Percentiles rank a stretch among this genome's conserved stretches.
Conservation (phyloP, 2,329 filamentous ascomycete species). For the Neonectria magnoliae region DNA sequence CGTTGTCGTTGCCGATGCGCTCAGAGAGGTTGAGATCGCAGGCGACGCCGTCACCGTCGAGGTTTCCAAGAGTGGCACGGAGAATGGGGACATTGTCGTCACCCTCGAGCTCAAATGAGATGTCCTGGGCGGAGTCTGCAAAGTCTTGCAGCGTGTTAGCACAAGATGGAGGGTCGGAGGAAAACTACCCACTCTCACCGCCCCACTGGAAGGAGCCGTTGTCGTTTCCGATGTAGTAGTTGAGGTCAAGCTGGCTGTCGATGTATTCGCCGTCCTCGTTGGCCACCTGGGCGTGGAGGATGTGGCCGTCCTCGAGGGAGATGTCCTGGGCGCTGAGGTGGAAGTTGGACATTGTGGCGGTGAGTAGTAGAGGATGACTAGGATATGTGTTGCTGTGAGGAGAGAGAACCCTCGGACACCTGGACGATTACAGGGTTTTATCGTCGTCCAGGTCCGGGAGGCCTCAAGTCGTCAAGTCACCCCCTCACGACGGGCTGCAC, state of each 20-base stretch:
- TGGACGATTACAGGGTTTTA: background rate
- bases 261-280: slow-evolving; percentile 54
- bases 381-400: background rate
- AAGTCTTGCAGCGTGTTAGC: slow-evolving; percentile 49
- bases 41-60: slow-evolving; percentile 52
- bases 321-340: slow-evolving; percentile 58
- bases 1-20: slow-evolving; percentile 63
- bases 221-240: slow-evolving; percentile 61
- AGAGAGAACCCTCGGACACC: background rate
- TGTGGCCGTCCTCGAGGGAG: slow-evolving; percentile 59
- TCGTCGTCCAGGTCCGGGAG: background rate
- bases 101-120: slow-evolving; percentile 62
- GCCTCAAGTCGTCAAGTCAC: background rate
- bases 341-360: slow-evolving; percentile 47
- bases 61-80: slow-evolving; percentile 57
- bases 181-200: slow-evolving; percentile 41
- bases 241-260: slow-evolving; percentile 60
- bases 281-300: slow-evolving; percentile 56
- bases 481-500: slow-evolving; percentile 13
- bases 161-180: background rate
- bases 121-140: slow-evolving; percentile 55
- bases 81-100: slow-evolving; percentile 61
- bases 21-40: slow-evolving; percentile 66
- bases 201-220: slow-evolving; percentile 61
- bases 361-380: background rate